Base-by-base conservation (phyloP, 805 yeast genomes). In the Metschnikowia chrysomelidarum region DNA sequence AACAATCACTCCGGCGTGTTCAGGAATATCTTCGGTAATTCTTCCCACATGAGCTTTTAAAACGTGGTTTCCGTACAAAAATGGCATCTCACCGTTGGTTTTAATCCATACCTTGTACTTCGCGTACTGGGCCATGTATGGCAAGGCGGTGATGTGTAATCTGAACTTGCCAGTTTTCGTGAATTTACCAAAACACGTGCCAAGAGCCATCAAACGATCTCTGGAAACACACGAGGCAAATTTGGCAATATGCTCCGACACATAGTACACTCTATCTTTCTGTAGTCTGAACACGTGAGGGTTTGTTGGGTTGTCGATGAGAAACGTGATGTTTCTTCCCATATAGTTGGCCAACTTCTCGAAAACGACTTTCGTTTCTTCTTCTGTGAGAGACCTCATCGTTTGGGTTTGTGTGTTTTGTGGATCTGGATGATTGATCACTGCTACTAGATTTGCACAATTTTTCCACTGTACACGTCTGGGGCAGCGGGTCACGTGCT, bases 71-170 rank as follows among this genome's bases (percentile, higher is more conserved):
- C 98, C 98, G 53, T 93, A 93, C 47, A 93, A 66, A 59, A 83
- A 93, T 10, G 98, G 98, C 98, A 93, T 93, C 64, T 93, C 98
- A 52, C 98, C 98, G 57, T 93, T 93, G 33, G 79, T 80, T 62
- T 93, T 93, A 63, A 93, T 87, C 98, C 98, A 93, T 25, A 93
- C 71, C 65, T 91, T 93, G 67, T 82, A 88, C 60, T 85, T 86
- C 32, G 98, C 97, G 57, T 82, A 81, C 51, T 86, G 82, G 2
- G 95, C 82, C 38, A 93, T 66, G 43, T 86, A 75, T 30, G 85
- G 80, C 45, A 93, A 72, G 3, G 96, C 74, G n/a, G 98, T 93
- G 44, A 93, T 82, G 60, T 93, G 98, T 48, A 93, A 70, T 64
- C 96, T 78, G 69, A 93, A 93, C 64, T 93, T 93, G 19, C 97